These are phyloP conservation scores for Fonsecaea multimorphosa DNA, from an alignment of 2,329 filamentous ascomycete genomes.

Conservation along the genomic window DNA sequence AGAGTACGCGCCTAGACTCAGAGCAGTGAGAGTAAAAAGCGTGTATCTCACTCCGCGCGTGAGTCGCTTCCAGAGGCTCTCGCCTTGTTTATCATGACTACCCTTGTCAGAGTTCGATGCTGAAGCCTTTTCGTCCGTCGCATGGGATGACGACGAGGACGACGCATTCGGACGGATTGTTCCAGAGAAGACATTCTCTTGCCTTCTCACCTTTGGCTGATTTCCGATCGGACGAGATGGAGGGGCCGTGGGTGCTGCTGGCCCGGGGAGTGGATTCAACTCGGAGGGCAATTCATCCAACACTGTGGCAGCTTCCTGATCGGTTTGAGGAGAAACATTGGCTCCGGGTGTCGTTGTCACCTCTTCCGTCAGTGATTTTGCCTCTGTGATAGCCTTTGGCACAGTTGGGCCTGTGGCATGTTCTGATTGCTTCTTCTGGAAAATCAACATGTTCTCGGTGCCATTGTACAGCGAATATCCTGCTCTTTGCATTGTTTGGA, in stretches of 20 bases:
- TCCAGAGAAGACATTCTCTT: slow-evolving; percentile 40
- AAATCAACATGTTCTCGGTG: slow-evolving; percentile 44
- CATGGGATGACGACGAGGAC: not conserved
- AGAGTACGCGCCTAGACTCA: slow-evolving; percentile 32
- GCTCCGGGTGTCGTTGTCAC: not conserved
- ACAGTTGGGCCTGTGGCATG: not conserved
- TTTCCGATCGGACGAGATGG: slow-evolving; percentile 14
- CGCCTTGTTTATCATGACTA: not conserved
- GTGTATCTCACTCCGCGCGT: slow-evolving; percentile 22
- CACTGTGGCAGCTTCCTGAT: slow-evolving; percentile 32
- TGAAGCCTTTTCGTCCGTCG: not conserved
- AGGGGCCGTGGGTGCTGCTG: slow-evolving; percentile 35
- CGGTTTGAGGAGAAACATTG: not conserved
- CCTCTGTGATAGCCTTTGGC: not conserved
- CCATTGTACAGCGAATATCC: slow-evolving; percentile 53
- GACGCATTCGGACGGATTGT: slow-evolving; percentile 28
- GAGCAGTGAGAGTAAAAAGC: slow-evolving; percentile 26
- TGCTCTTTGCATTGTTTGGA: slow-evolving; percentile 46
- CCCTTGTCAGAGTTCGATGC: not conserved
- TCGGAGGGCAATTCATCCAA: slow-evolving; percentile 34
- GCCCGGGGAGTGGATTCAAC: slow-evolving; percentile 28
- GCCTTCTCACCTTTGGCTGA: slow-evolving; percentile 29
- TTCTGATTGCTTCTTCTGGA: slow-evolving; percentile 29
- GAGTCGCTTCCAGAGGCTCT: slow-evolving; percentile 25
- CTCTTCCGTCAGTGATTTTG: not conserved